Percentiles rank a stretch among this genome's conserved stretches.
Conservation (phyloP, 306 rosid species). For the Purshia tridentata region DNA sequence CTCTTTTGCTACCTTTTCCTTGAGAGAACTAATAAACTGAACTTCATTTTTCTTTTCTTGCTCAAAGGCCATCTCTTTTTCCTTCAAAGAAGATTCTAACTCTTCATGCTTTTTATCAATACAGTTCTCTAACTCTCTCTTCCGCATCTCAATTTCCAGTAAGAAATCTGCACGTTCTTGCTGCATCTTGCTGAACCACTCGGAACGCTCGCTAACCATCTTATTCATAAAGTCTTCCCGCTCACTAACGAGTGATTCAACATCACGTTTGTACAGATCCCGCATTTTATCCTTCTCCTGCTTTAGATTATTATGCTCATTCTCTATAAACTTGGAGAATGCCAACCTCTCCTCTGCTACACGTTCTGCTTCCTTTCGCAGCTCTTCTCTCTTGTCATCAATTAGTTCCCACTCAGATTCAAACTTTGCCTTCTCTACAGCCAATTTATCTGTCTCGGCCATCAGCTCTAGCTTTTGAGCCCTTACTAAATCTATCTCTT, state of each 20-base stretch:
- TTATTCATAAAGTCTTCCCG: slow-evolving; percentile 84
- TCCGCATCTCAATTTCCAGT: slow-evolving; percentile 72
- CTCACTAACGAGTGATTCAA: slow-evolving; percentile 65
- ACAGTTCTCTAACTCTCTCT: slow-evolving; percentile 70
- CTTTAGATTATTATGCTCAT: slow-evolving; percentile 71
- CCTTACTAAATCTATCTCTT: slow-evolving; percentile 85
- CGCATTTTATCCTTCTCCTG: slow-evolving; percentile 65
- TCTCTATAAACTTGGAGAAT: slow-evolving; percentile 63
- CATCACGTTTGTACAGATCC: slow-evolving; percentile 59
- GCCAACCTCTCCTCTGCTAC: slow-evolving; percentile 67
- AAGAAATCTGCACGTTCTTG: slow-evolving; percentile 81
- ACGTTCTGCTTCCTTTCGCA: slow-evolving; percentile 58
- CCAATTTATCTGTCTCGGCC: slow-evolving; percentile 69
- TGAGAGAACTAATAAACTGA: slow-evolving; percentile 54
- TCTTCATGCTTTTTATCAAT: slow-evolving; percentile 89
- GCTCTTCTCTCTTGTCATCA: slow-evolving; percentile 84
- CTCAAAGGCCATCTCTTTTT: slow-evolving; percentile 68
- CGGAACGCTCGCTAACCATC: slow-evolving; percentile 78
- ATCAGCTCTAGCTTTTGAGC: slow-evolving; percentile 71
- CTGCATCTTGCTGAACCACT: slow-evolving; percentile 85
- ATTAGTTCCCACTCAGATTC: slow-evolving; percentile 95
- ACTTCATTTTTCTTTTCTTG: slow-evolving; percentile 73
- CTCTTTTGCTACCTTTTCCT: slow-evolving; percentile 69
- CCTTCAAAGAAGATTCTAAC: slow-evolving; percentile 74
- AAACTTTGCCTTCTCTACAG: slow-evolving; percentile 84